Conservation (phyloP, 495 filamentous ascomycete species). For the Echria macrotheca region DNA sequence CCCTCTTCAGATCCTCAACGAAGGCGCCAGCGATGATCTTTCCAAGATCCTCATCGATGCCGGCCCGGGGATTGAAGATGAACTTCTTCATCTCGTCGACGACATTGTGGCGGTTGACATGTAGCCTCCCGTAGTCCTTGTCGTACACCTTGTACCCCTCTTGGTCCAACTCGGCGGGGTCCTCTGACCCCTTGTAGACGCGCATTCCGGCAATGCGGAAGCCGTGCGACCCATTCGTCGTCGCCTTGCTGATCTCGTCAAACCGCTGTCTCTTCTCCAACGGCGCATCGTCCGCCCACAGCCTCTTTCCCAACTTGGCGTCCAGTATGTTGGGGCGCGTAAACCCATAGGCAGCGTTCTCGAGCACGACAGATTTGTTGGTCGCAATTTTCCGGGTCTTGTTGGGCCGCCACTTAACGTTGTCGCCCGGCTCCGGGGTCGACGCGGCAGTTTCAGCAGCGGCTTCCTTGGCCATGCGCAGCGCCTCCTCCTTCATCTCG, state of each 20-base stretch:
- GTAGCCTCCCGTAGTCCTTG: constrained; percentile 74
- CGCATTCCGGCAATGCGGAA: constrained; percentile 94
- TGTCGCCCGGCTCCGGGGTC: constrained; percentile 16
- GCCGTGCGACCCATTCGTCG: constrained; percentile 74
- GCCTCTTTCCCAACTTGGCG: constrained; percentile 77
- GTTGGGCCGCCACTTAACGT: constrained; percentile 32
- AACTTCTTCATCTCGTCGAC: constrained; percentile 70
- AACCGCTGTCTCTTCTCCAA: constrained; percentile 71
- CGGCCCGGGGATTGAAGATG: constrained; percentile 59
- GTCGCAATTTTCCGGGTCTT: constrained; percentile 59
- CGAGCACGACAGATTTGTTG: constrained; percentile 73
- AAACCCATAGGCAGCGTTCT: constrained; percentile 81
- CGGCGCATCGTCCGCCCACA: constrained; percentile 83
- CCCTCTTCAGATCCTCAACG: constrained; percentile 56
- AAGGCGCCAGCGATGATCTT: constrained; percentile 59
- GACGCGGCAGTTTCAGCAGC: constrained; percentile 20
- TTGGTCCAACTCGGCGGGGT: constrained; percentile 39
- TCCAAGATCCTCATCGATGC: constrained; percentile 47
- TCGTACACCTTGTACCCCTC: constrained; percentile 68
- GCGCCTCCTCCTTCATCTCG: constrained; percentile 35
- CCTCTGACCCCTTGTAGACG: constrained; percentile 65
- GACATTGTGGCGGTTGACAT: constrained; percentile 65
- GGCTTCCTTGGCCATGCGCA: constrained; percentile 24
- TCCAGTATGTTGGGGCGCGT: constrained; percentile 88
- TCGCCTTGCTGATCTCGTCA: constrained; percentile 70